These are phyloP conservation scores for Botryotinia globosa DNA, from an alignment of 2,329 filamentous ascomycete species.

Conservation along the genomic window DNA sequence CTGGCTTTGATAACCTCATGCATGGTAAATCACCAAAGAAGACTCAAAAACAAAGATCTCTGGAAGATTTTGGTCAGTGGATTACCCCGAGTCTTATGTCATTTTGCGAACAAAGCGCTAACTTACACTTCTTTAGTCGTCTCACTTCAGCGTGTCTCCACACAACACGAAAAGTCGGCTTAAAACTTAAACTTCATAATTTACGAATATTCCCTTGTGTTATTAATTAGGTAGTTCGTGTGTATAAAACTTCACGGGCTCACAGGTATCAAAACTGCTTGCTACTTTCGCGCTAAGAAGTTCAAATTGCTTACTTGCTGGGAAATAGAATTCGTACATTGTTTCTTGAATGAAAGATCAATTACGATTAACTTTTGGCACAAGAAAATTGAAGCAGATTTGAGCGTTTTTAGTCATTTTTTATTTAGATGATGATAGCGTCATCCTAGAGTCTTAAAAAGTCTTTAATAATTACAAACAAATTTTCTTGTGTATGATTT, in stretches of 20 bases:
- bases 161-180: conserved; percentile 84
- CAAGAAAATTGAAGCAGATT: conserved; percentile 19
- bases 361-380: conserved; percentile 14
- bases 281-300: conserved; percentile 14
- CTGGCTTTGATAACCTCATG: conserved; percentile 88
- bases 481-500: background rate
- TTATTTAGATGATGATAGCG: conserved; percentile 13
- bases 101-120: conserved; percentile 42
- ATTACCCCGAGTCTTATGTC: conserved; percentile 13
- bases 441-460: conserved; percentile 16
- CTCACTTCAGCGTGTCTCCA: conserved; percentile 84
- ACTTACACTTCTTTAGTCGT: conserved; percentile 61
- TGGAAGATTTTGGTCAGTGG: conserved; percentile 83
- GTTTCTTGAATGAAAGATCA: conserved; percentile 1
- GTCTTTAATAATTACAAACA: conserved; percentile 20
- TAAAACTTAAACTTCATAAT: conserved; percentile 43
- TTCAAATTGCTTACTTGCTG: conserved; percentile 19
- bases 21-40: conserved; percentile 83
- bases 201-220: conserved; percentile 19
- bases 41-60: conserved; percentile 76
- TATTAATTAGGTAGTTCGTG: conserved; percentile 19
- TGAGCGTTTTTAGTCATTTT: conserved; percentile 21
- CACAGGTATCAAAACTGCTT: conserved; percentile 18
- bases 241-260: conserved; percentile 19
- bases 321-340: background rate